Evolutionary conservation across 768 basidiomycete genomes (phyloP).

Genomic region (Coprinopsis cinerea): DNA sequence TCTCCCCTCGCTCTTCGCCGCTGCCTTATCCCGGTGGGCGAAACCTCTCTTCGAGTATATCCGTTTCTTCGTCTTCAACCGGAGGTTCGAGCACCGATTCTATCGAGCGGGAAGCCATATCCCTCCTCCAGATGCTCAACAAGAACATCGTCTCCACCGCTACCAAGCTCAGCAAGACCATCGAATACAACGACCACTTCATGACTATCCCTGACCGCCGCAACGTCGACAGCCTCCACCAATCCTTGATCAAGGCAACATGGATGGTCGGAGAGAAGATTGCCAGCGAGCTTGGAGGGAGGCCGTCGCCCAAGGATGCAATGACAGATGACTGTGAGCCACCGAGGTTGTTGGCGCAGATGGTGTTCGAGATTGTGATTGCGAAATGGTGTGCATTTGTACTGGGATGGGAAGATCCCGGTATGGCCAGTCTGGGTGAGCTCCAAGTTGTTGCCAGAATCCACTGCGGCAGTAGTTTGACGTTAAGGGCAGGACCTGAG

Average conservation of each 20-base stretch:
- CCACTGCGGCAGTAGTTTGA: too few relatives aligned
- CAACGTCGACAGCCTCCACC: slow-evolving; percentile 3
- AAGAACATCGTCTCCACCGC: slow-evolving; percentile 1
- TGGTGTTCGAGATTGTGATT: slow-evolving; percentile 9
- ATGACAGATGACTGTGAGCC: not conserved
- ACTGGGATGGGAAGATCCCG: slow-evolving; percentile 4
- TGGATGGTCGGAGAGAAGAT: slow-evolving; percentile 9
- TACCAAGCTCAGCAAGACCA: not conserved
- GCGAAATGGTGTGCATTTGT: slow-evolving; percentile 10
- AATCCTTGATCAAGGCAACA: slow-evolving; percentile 1
- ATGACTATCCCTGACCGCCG: slow-evolving; percentile 8
- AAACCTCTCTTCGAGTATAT: slow-evolving; percentile 6
- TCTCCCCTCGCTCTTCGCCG: not conserved
- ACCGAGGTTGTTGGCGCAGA: slow-evolving; percentile 6
- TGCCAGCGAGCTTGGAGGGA: not conserved
- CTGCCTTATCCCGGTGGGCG: not conserved
- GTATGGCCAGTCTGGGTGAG: not conserved
- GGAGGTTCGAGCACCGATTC: not conserved
- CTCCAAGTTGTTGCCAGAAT: too few relatives aligned
- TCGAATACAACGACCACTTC: slow-evolving; percentile 10
- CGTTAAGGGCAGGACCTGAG: not conserved
- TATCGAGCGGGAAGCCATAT: slow-evolving; percentile 1
- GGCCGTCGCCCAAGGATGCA: slow-evolving; percentile 1
- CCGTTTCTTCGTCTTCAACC: slow-evolving; percentile 1
- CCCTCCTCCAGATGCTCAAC: slow-evolving; percentile 2